phyloP scores from a whole-genome alignment of 2,329 filamentous ascomycete species.

The Cladophialophora chaetospira region DNA sequence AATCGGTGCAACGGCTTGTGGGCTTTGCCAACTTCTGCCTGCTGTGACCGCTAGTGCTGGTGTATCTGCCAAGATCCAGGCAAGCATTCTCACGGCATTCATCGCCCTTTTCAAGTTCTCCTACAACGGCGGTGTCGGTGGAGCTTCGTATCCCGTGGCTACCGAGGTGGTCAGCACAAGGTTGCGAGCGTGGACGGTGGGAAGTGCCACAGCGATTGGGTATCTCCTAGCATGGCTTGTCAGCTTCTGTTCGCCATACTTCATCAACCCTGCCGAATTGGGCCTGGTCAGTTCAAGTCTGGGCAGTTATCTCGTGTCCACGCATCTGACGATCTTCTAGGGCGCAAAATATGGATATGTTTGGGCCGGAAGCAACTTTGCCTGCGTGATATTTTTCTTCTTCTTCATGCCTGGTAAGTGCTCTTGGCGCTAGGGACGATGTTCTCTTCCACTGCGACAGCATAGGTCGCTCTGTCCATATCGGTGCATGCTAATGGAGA shows the following conservation, averaged over 20 bases:
- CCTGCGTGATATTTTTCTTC: conserved; percentile 20
- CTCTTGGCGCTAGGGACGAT: background rate
- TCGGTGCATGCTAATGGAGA: background rate
- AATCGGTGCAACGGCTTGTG: conserved; percentile 48
- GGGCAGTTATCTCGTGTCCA: background rate
- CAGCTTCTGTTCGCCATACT: conserved; percentile 43
- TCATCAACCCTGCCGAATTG: conserved; percentile 43
- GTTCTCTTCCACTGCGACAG: too few species aligned
- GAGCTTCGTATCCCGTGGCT: conserved; percentile 38
- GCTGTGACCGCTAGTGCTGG: conserved; percentile 42
- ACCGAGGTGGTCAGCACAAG: conserved; percentile 36
- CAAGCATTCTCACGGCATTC: conserved; percentile 39
- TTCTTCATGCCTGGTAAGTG: conserved; percentile 39
- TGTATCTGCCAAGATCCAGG: conserved; percentile 23
- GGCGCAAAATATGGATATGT: conserved; percentile 37
- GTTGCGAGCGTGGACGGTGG: conserved; percentile 41
- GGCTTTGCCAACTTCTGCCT: conserved; percentile 49
- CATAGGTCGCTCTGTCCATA: background rate
- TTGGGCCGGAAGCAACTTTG: conserved; percentile 30
- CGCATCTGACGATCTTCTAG: conserved; percentile 2
- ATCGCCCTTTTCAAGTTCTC: conserved; percentile 41
- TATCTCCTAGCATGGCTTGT: conserved; percentile 42
- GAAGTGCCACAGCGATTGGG: conserved; percentile 38
- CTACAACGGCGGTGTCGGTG: conserved; percentile 40
- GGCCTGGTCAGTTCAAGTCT: conserved; percentile 36